Evolutionary conservation across 352 stramenopile species (phyloP).

Genomic region (Peronospora belbahrii): DNA sequence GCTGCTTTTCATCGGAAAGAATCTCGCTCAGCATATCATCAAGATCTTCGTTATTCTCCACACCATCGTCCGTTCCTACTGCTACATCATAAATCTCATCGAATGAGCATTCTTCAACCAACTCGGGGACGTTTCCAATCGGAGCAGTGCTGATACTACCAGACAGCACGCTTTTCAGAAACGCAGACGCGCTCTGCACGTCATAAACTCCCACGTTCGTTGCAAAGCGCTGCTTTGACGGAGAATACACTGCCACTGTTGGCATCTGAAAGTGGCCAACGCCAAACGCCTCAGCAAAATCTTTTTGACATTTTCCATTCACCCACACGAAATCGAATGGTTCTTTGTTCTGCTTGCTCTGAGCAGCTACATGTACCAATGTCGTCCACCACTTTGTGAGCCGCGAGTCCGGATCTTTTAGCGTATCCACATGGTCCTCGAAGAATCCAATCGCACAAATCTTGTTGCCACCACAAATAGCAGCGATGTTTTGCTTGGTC

Average conservation of each 20-base stretch:
- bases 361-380: constrained; percentile 34
- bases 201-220: constrained; percentile 66
- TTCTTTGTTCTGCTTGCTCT: constrained; percentile 43
- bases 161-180: constrained; percentile 60
- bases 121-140: constrained; percentile 30
- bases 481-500: constrained; percentile 39
- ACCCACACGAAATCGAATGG: constrained; percentile 72
- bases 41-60: constrained; percentile 50
- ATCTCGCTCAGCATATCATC: constrained; percentile 70
- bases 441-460: constrained; percentile 80
- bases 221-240: constrained; percentile 62
- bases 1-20: constrained; percentile 52
- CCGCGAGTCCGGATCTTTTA: constrained; percentile 31
- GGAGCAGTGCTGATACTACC: constrained; percentile 54
- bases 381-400: constrained; percentile 36
- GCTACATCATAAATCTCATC: constrained; percentile 39
- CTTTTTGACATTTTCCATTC: constrained; percentile 66
- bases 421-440: constrained; percentile 44
- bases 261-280: constrained; percentile 71
- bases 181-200: constrained; percentile 40
- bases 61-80: constrained; percentile 5
- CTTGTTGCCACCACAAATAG: constrained; percentile 46
- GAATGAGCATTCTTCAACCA: constrained; percentile 42
- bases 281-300: constrained; percentile 59
- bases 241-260: constrained; percentile 64